Percentiles rank a stretch among this genome's conserved stretches.
These are phyloP conservation scores for Pulveroboletus sp. DNA, from an alignment of 768 basidiomycete species.

Conservation along the genomic window DNA sequence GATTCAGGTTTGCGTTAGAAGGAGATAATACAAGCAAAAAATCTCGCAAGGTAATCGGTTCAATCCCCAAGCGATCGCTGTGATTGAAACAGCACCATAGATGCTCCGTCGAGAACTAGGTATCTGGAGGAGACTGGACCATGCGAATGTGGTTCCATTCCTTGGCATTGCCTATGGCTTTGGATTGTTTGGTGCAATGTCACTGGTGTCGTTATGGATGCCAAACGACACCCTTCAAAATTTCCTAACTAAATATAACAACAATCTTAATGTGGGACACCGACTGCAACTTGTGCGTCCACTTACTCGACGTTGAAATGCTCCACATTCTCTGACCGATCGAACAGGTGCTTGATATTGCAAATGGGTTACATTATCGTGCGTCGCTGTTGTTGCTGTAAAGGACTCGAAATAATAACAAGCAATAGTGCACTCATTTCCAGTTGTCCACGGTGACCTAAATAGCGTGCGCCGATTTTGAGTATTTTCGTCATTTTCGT, in stretches of 20 bases:
- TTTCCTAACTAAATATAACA: constrained; percentile 12
- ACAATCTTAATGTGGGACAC: not conserved
- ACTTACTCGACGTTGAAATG: not conserved
- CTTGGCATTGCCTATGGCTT: constrained; percentile 26
- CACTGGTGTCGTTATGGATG: constrained; percentile 33
- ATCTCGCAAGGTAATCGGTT: not conserved
- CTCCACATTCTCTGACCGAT: constrained; percentile 17
- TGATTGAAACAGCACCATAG: not conserved
- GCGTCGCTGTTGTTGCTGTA: not conserved
- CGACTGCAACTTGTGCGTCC: constrained; percentile 15
- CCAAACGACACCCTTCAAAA: constrained; percentile 23
- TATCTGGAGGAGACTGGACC: constrained; percentile 26
- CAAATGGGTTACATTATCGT: constrained; percentile 16
- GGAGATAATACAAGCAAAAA: not conserved
- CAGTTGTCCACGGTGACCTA: constrained; percentile 19
- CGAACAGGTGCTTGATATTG: constrained; percentile 11
- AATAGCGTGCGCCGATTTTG: constrained; percentile 5
- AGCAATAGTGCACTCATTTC: constrained; percentile 12
- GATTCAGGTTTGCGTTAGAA: constrained; percentile 10
- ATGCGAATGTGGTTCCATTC: constrained; percentile 28
- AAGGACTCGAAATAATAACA: not conserved
- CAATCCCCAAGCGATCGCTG: rapidly evolving
- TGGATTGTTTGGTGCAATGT: constrained; percentile 20
- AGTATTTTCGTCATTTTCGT: not conserved
- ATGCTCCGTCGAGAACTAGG: constrained; percentile 28